Evolutionary conservation across 2,329 filamentous ascomycete genomes (phyloP), one percentile per base, ranked within the genome.

Genomic region (Alternaria conjuncta): DNA sequence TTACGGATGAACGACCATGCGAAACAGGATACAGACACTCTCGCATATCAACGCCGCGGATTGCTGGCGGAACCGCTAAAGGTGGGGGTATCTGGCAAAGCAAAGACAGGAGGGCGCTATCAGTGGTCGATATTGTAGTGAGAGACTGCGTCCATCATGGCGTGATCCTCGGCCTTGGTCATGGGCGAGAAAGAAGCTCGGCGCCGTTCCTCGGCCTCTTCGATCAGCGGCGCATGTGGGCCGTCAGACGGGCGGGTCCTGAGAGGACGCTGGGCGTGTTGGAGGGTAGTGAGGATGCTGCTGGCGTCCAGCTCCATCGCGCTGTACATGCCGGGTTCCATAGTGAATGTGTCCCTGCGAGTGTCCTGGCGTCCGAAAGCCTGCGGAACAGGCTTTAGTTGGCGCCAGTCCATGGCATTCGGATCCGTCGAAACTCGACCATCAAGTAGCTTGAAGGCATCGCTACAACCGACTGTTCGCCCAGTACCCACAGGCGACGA

Each of bases 261-360:
- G 6, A 78, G 60, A 12, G 76, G 73, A 3, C 64, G 64, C 56
- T 72, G 70, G 43, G 69, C 75, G 25, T 76, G 75, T 55, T 76
- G 75, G 23, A 79, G 67, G 5, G 77, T 79, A 21, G 77, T 76
- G 26, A 79, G 77, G 44, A 79, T 76, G 45, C 76, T 73, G 30
- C 77, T 77, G 12, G 76, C 76, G 43, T 79, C 78, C 10, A 79
- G 69, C 61, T 79, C 78, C 63, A 79, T 71, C 4, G 76, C 77
- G 51, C 78, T 79, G 55, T 78, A 79, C 55, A 68, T 72, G n/a
- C 73, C 69, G 18, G 71, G 71, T 26, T 73, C 65, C 60, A 71
- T 71, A 5, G 71, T 72, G 23, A 78, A 66, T 0, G 72, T 71
- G 51, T 75, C 74, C 18, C 65, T 65, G 18, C 69, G 68, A 13